A percentile compares a stretch with the other conserved stretches of the same genome.
Conservation (phyloP, 1,284 basidiomycete species). For the Cystobasidium pallidum region DNA sequence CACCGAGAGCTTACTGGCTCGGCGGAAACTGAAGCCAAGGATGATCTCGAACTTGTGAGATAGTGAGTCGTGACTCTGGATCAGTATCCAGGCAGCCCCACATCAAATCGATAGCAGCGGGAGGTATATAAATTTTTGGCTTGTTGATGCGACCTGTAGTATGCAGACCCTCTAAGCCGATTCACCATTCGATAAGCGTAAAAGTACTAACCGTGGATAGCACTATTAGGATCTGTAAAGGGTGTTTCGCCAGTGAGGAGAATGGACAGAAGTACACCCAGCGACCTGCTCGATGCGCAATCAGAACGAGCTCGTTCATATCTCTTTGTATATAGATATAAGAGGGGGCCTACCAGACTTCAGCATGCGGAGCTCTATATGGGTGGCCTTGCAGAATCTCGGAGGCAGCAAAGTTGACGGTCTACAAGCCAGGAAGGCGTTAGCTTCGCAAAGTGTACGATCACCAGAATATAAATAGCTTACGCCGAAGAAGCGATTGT, state of each 20-base stretch:
- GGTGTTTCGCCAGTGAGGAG: constrained; percentile 82
- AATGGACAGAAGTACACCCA: constrained; percentile 86
- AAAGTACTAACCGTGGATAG: constrained; percentile 60
- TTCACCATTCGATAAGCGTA: too few species aligned
- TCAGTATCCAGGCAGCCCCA: constrained; percentile 73
- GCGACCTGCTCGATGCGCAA: constrained; percentile 59
- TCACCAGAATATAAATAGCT: constrained; percentile 2
- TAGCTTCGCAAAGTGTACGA: neutral
- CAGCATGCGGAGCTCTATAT: constrained; percentile 70
- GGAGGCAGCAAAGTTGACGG: constrained; percentile 68
- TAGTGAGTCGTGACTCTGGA: constrained; percentile 68
- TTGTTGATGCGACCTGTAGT: constrained; percentile 48
- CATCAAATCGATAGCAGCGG: constrained; percentile 65
- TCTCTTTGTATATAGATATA: neutral
- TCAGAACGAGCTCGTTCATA: neutral
- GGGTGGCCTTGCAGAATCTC: constrained; percentile 77
- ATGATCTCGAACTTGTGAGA: constrained; percentile 72
- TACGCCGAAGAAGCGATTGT: constrained; percentile 72
- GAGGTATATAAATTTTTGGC: constrained; percentile 53
- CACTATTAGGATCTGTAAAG: constrained; percentile 74
- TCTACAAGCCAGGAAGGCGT: constrained; percentile 53
- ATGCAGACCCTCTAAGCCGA: constrained; percentile 15
- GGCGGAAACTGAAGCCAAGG: constrained; percentile 65
- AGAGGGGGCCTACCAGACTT: constrained; percentile 74
- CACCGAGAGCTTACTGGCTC: neutral